Base-by-base conservation (phyloP, 129 eudicot genomes). In the Chrysanthemum makinoi region DNA sequence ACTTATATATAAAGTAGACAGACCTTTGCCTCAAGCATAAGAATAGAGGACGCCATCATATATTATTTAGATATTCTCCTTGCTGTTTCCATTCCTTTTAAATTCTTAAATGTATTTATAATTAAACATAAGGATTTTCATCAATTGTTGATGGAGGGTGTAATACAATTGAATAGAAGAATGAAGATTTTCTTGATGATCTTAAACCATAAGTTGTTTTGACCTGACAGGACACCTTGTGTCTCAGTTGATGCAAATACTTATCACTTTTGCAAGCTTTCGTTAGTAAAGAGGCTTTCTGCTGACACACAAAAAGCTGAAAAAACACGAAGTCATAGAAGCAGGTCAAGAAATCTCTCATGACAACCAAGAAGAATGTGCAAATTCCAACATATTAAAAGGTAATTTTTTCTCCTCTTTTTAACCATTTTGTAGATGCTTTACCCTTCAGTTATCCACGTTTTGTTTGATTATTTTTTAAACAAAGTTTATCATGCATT, bases 231-330 rank as follows among this genome's bases (percentile, higher is more conserved):
- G 86, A 77, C 26, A 58, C 96, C 96, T 28, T 81, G 73, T 19
- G 52, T 82, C 24, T 73, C 86, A 24, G 83, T 87, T 71, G 82
- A 74, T 55, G 84, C 92, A 68, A 87, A 85, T 70, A 49, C 85
- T 24, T 93, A 93, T 69, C 95, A 85, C 69, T 93, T 89, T 57
- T 93, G 98, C 88, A 93, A 89, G 79, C 83, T 89, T 72, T 93
- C 98, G 0, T 64, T 89, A 58, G 81, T 89, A 48, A 83, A 86
- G 80, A 77, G 77, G 64, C 81, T 83, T 64, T 62, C 75, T 6
- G 70, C 57, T 72, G 51, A 48, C 39, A 65, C 70, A 52, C 78
- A 69, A 49, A 84, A 75, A 78, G 59, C 53, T 62, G 82, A 75
- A 70, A 75, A 44, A 1, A 73, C 19, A 53, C 60, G 81, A 64